Percentiles rank a stretch among this genome's conserved stretches.
Evolutionary conservation across 2,329 filamentous ascomycete species (phyloP).

Genomic region (Phaeosphaeriaceae sp.): DNA sequence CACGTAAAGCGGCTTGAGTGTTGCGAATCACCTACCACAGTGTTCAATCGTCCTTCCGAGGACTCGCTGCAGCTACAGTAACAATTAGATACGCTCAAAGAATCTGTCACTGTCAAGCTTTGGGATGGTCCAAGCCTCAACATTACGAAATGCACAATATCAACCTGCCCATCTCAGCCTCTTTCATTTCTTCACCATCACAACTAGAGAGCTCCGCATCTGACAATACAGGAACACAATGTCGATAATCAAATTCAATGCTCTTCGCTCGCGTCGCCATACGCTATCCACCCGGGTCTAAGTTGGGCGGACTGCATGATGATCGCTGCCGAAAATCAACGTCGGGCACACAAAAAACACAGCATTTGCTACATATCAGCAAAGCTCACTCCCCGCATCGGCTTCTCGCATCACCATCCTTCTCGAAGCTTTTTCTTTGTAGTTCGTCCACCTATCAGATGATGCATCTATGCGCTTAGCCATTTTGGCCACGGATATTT

Average conservation of each 20-base stretch:
- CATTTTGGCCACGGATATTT: slow-evolving; percentile 30
- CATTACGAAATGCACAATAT: no score
- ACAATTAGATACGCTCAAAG: not conserved
- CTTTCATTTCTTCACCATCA: not conserved
- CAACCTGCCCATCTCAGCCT: not conserved
- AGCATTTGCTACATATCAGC: not conserved
- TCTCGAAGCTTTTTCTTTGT: slow-evolving; percentile 18
- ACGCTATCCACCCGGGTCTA: not conserved
- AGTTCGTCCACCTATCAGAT: slow-evolving; percentile 35
- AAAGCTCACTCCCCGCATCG: slow-evolving; percentile 16
- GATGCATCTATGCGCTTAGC: slow-evolving; percentile 8
- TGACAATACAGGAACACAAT: not conserved
- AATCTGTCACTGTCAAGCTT: not conserved
- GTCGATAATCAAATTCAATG: not conserved
- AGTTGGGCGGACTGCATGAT: not conserved
- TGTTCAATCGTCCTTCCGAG: no score
- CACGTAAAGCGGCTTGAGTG: not conserved
- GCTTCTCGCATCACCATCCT: slow-evolving; percentile 14
- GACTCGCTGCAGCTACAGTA: not conserved
- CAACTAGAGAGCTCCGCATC: not conserved
- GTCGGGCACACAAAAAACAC: not conserved
- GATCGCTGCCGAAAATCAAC: not conserved
- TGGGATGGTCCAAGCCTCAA: no score
- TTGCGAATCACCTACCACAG: not conserved
- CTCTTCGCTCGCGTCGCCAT: not conserved